Evolutionary conservation across 345 rosid species (phyloP).

Genomic region (Fremontodendron californicum): DNA sequence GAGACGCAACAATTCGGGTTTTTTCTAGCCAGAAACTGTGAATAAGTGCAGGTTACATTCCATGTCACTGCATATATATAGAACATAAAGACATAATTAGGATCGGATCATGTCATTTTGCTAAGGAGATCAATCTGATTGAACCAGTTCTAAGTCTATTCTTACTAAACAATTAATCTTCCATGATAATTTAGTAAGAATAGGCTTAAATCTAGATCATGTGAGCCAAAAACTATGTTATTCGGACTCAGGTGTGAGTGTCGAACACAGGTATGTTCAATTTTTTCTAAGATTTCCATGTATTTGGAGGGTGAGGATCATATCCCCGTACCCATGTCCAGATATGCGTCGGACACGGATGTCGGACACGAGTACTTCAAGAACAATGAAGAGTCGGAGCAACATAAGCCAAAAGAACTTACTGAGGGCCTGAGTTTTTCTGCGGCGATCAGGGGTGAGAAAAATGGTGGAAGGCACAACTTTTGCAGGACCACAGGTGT

Average conservation of each 20-base stretch:
- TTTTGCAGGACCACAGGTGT: conserved; percentile 84
- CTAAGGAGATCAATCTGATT: background rate
- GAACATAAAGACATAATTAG: background rate
- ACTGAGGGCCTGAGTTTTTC: background rate
- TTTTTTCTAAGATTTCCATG: no score
- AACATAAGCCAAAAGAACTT: no score
- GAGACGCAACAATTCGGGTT: conserved; percentile 86
- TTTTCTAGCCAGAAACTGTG: conserved; percentile 75
- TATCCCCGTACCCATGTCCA: no score
- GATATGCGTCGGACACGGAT: no score
- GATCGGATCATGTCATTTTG: background rate
- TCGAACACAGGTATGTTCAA: no score
- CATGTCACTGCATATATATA: conserved; percentile 87
- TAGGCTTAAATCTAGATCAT: background rate
- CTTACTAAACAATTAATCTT: background rate
- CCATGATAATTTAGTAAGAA: background rate
- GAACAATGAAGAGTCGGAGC: no score
- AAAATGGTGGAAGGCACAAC: conserved; percentile 61
- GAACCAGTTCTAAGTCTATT: background rate
- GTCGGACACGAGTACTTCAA: no score
- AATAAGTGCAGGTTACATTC: conserved; percentile 92
- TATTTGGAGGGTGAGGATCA: no score
- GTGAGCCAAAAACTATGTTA: no score
- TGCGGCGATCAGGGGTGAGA: conserved; percentile 19
- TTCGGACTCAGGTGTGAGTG: no score